phyloP scores from a whole-genome alignment of 2,329 filamentous ascomycete species.

The Didymella pomorum region DNA sequence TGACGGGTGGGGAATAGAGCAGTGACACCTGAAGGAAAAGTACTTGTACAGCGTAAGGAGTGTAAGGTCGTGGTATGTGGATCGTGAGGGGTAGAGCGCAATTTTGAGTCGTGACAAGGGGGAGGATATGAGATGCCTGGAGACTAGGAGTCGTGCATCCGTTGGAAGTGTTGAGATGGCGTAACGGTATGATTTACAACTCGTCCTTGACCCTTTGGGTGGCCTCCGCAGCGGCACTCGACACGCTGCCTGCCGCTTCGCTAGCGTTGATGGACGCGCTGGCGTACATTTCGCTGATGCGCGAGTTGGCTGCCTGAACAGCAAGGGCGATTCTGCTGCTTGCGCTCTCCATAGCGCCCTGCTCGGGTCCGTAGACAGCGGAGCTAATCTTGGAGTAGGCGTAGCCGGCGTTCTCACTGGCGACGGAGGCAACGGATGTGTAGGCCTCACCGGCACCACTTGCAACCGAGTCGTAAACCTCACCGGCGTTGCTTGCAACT shows the following conservation, averaged over 20 bases:
- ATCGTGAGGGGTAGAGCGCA: constrained; percentile 8
- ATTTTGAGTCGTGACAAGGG: constrained; percentile 6
- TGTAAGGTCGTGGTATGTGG: constrained; percentile 13
- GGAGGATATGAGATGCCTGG: background rate
- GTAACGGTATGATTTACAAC: constrained; percentile 49
- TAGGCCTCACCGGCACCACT: constrained; percentile 48
- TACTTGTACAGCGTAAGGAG: constrained; percentile 24
- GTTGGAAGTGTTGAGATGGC: background rate
- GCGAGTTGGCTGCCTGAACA: constrained; percentile 55
- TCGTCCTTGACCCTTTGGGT: constrained; percentile 61
- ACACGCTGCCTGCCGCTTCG: constrained; percentile 57
- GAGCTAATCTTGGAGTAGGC: constrained; percentile 51
- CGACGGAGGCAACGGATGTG: constrained; percentile 56
- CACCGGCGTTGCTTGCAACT: constrained; percentile 56
- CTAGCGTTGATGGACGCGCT: constrained; percentile 52
- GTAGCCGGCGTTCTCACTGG: constrained; percentile 52
- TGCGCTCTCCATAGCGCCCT: constrained; percentile 57
- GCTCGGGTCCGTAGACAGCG: constrained; percentile 58
- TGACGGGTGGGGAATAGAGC: constrained; percentile 15
- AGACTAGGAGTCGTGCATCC: constrained; percentile 1
- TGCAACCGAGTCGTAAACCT: constrained; percentile 53
- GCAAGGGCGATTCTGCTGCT: constrained; percentile 53
- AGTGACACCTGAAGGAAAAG: constrained; percentile 4
- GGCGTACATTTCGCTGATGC: constrained; percentile 52
- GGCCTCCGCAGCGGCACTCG: constrained; percentile 46